phyloP scores from a whole-genome alignment of 2,329 filamentous ascomycete genomes.

The Ophiocordyceps camponoti-leonardi region DNA sequence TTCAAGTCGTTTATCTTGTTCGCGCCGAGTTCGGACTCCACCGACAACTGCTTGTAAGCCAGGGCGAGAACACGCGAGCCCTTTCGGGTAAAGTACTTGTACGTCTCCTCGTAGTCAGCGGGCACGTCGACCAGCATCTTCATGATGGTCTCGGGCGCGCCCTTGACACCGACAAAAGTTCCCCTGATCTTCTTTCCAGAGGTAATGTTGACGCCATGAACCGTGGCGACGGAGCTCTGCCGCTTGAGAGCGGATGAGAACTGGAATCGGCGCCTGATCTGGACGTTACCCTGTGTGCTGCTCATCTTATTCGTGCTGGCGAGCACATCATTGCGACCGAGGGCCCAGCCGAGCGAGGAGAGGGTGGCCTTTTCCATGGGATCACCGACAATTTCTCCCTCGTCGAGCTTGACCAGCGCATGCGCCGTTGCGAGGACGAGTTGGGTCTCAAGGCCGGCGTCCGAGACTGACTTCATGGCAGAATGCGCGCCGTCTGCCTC shows the following conservation, averaged over 20 bases:
- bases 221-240: constrained; percentile 82
- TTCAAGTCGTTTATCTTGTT: constrained; percentile 84
- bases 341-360: constrained; percentile 71
- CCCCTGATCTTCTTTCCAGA: constrained; percentile 62
- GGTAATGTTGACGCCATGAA: constrained; percentile 53
- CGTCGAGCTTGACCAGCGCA: constrained; percentile 87
- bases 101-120: constrained; percentile 88
- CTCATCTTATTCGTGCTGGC: constrained; percentile 34
- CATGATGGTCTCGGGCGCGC: constrained; percentile 90
- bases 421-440: constrained; percentile 90
- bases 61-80: constrained; percentile 87
- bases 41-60: constrained; percentile 80
- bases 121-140: constrained; percentile 78
- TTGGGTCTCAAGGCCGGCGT: constrained; percentile 66
- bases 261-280: constrained; percentile 93
- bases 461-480: constrained; percentile 52
- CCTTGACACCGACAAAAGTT: constrained; percentile 91
- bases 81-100: constrained; percentile 93
- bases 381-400: constrained; percentile 92
- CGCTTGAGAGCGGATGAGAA: constrained; percentile 95
- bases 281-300: constrained; percentile 49
- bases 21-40: constrained; percentile 65
- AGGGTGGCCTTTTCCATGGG: constrained; percentile 98
- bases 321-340: constrained; percentile 79
- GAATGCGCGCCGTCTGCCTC: constrained; percentile 73